phyloP scores from a whole-genome alignment of 257 asterid genomes.

The Plantago elongata region DNA sequence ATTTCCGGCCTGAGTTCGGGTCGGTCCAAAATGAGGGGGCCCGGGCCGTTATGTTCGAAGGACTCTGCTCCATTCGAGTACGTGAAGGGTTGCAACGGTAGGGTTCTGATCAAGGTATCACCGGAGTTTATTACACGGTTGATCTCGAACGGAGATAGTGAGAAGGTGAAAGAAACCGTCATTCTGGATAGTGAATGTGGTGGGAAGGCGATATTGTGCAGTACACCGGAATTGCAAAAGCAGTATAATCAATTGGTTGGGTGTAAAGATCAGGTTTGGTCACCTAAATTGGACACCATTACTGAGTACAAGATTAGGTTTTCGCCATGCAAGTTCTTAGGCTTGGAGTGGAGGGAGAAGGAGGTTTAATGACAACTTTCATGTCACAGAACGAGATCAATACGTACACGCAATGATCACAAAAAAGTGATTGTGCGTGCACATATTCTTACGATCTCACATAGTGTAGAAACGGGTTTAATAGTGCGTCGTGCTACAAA shows the following conservation, averaged over 20 bases:
- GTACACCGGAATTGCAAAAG: constrained; percentile 79
- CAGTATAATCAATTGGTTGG: constrained; percentile 65
- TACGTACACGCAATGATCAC: too few species aligned
- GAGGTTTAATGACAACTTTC: constrained; percentile 15
- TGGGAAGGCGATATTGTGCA: constrained; percentile 35
- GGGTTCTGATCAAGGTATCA: constrained; percentile 53
- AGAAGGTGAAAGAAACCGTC: background rate
- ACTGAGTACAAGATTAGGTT: constrained; percentile 56
- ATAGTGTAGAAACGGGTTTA: too few species aligned
- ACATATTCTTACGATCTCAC: too few species aligned
- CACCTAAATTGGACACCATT: constrained; percentile 77
- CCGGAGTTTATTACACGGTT: constrained; percentile 52
- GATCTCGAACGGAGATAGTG: constrained; percentile 21
- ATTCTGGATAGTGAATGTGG: background rate
- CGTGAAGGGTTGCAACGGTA: constrained; percentile 52
- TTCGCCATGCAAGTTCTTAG: constrained; percentile 65
- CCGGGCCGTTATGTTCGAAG: constrained; percentile 28
- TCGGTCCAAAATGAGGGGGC: background rate
- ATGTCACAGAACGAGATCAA: too few species aligned
- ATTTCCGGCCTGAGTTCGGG: constrained; percentile 36
- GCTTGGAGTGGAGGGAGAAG: constrained; percentile 52
- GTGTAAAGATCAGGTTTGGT: constrained; percentile 55
- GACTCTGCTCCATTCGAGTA: constrained; percentile 49
- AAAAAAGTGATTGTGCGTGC: too few species aligned
- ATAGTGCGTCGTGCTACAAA: too few species aligned